Evolutionary conservation across 1,284 basidiomycete species (phyloP), one percentile per base, ranked within the genome.

Genomic region (Spongispora temasekensis): DNA sequence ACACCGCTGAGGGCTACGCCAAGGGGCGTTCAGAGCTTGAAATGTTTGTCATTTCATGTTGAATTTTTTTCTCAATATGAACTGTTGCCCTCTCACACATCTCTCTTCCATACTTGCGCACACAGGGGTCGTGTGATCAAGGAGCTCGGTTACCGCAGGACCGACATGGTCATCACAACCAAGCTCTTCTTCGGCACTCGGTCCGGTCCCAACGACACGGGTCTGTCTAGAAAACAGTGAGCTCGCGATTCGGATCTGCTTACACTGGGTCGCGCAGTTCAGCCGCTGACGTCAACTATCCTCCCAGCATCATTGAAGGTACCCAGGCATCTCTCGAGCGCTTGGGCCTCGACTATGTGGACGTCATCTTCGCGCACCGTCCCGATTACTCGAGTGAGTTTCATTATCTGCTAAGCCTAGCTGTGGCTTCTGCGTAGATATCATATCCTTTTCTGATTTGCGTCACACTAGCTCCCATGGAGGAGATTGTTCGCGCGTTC

Each of bases 141-240:
- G 68, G 87, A 91, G 68, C 83, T 90, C 35, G 83, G 83, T 37
- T 81, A 86, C 71, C 82, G 85, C 48, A 83, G 90, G 54, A 78
- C 80, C n/a, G 89, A 91, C 63, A 72, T 90, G 60, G 77, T 93
- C 65, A 79, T 93, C 66, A 83, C 87, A 34, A 90, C 88, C 64
- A 88, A 88, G 74, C 62, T 85, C 28, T 84, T 78, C 72, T 84
- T 80, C 67, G 81, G 81, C 35, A 71, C 74, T 13, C 75, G 81
- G 27, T 74, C 77, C 40, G 85, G 86, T 56, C 85, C 83, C 23
- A 88, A 89, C 63, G 81, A 79, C 54, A 77, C 70, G 9, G 87
- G 88, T 48, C 74, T 88, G 15, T 83, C 81, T 28, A 78, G 89
- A 59, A 92, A 92, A 77, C 90, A 91, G 82, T 85, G 61, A 51